Base-by-base conservation (phyloP, 495 filamentous ascomycete genomes). In the Aspergillus funiculosus region DNA sequence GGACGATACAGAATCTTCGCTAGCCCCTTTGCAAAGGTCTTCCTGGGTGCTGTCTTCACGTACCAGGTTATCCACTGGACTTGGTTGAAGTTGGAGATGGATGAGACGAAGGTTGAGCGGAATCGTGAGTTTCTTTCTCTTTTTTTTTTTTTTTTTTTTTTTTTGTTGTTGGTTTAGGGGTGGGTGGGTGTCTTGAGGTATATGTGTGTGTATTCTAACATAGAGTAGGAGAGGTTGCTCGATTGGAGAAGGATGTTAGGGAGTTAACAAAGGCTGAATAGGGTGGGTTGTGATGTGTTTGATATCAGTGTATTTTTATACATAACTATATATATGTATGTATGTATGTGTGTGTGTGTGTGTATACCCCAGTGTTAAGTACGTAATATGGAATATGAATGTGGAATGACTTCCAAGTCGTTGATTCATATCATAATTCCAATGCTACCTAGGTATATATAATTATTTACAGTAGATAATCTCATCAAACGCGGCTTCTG, bases 11-110 rank as follows among this genome's bases (percentile, higher is more conserved):
- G 78, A 50, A 75, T 76, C 42, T 95, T 94, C 63, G 74, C 77
- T 19, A 74, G 84, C 5, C 90, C 92, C 9, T 77, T 97, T 46
- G 76, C 76, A 27, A 97, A 95, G 66, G 83, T 85, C 47, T 83
- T 94, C 56, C 75, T 96, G 6, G 81, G 89, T 39, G 86, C 89
- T 10, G 71, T 95, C 17, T 84, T 94, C 63, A 87, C 84, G 0
- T 98, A 95, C 67, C 92, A 98, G 62, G 56, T 87, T 7, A 63
- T 79, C 18, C 94, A 95, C 65, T 94, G 79, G 77, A 66, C 71
- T 15, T 98, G 91, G 92, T 47, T 79, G 64, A 92, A 86, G 66
- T 70, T 97, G n/a, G 91, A 96, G 67, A 75, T 71, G 42, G 73
- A 87, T 48, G 87, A 89, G 61, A 67, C 74, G 21, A 86, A 80